Evolutionary conservation across 306 rosid genomes (phyloP).

Genomic region (Luffa aegyptiaca): DNA sequence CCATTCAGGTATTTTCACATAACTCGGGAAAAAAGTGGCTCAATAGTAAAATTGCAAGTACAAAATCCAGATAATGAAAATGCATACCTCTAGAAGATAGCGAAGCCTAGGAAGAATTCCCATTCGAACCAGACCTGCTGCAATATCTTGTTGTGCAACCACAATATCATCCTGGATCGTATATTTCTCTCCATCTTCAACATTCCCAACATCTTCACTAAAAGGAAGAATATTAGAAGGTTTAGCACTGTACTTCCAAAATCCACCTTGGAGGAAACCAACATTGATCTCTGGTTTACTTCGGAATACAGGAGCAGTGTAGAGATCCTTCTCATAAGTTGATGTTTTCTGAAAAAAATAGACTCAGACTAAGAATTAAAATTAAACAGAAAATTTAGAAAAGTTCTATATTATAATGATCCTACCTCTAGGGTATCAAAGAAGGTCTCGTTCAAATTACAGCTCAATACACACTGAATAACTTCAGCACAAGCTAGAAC

Average conservation of each 20-base stretch:
- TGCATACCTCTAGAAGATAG: constrained; percentile 82
- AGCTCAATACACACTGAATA: constrained; percentile 55
- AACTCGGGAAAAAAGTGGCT: too few species aligned
- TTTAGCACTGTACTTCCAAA: constrained; percentile 91
- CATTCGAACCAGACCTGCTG: constrained; percentile 88
- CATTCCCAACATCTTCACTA: constrained; percentile 38
- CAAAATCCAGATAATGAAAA: not conserved
- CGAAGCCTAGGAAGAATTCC: constrained; percentile 70
- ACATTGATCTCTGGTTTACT: constrained; percentile 64
- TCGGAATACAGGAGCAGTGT: constrained; percentile 85
- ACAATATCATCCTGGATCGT: constrained; percentile 90
- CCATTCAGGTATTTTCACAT: not conserved
- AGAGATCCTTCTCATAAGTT: constrained; percentile 41
- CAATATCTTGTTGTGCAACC: constrained; percentile 89
- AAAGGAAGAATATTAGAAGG: constrained; percentile 59
- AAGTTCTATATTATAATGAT: not conserved
- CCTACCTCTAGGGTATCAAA: constrained; percentile 61
- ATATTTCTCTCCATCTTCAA: constrained; percentile 53
- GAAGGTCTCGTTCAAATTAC: constrained; percentile 69
- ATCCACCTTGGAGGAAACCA: constrained; percentile 88
- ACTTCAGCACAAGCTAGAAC: constrained; percentile 69
- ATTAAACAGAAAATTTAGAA: not conserved
- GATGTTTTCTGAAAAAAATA: constrained; percentile 42
- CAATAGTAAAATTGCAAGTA: not conserved
- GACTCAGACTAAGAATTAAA: constrained; percentile 9